Percentiles rank a stretch among this genome's conserved stretches.
Evolutionary conservation across 352 stramenopile species (phyloP).

Genomic region (Aphanomyces euteiches): DNA sequence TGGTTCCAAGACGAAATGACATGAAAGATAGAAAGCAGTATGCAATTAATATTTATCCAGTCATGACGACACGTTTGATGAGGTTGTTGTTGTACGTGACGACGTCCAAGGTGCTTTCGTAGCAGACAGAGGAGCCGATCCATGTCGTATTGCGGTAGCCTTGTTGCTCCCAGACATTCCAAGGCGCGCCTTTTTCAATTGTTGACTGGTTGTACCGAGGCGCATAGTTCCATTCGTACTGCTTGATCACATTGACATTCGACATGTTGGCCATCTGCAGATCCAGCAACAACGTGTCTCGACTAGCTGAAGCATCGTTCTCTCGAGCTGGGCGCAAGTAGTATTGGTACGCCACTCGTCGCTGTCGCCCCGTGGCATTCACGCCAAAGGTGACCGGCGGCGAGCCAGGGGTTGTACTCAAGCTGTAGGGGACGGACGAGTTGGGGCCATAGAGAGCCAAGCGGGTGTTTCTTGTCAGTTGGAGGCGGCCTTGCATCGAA

Average conservation of each 20-base stretch:
- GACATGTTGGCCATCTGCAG: neutral
- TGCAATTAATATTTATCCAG: neutral
- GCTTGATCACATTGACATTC: neutral
- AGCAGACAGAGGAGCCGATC: constrained; percentile 2
- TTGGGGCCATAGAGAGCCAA: neutral
- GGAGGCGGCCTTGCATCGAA: neutral
- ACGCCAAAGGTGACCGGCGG: neutral
- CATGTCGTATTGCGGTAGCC: neutral
- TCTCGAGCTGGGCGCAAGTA: neutral
- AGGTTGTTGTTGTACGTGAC: constrained; percentile 1
- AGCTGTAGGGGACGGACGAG: no score
- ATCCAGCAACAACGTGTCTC: neutral
- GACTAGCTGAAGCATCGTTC: neutral
- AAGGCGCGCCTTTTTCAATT: neutral
- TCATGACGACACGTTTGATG: constrained; percentile 2
- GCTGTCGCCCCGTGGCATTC: neutral
- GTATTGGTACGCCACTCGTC: neutral
- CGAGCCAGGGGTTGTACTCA: neutral
- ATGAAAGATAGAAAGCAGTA: no score
- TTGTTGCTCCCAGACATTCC: neutral
- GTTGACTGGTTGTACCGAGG: neutral
- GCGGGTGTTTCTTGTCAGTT: constrained; percentile 1
- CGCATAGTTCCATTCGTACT: neutral
- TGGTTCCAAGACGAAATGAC: no score
- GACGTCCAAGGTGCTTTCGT: neutral